Evolutionary conservation across 495 filamentous ascomycete species (phyloP), one percentile per base, ranked within the genome.

Genomic region (Aspergillus kassunensis): DNA sequence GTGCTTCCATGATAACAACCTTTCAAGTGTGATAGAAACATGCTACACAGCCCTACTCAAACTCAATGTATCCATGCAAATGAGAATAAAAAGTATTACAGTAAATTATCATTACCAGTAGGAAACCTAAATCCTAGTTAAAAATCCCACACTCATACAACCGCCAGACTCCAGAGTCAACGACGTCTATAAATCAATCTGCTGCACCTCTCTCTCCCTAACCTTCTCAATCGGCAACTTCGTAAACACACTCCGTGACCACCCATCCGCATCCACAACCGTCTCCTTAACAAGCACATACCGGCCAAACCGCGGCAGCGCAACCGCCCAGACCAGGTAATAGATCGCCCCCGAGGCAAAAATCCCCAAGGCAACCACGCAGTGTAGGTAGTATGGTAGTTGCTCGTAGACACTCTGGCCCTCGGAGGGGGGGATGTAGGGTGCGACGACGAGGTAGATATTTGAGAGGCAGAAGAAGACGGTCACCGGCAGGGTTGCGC

Each of bases 331-430:
- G 27, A 77, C 47, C 25, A 75, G 54, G 53, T 82, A 85, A 61
- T 85, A 86, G 4, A 81, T 37, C 2, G 52, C 80, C 44, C 81
- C 82, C 0, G 70, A 33, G 7, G 78, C 54, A 31, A 86, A 83
- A 63, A 82, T 70, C 4, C 60, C 80, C 23, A 85, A 63, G 0
- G 82, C 81, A 4, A 76, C 72, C 11, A 81, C 81, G 25, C 72
- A 77, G 57, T 86, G 83, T 12, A 84, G 79, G 24, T 79, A 84
- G 54, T 86, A 86, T 61, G 81, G 85, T 43, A 87, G 81, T 29
- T 75, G 75, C 2, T 86, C 72, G 48, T 81, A 78, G 4, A 83
- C 82, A 19, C 69, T 80, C n/a, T 76, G 69, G 3, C 78, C 83
- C 0, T 65, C 76, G 10, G 70, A 73, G 0, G 84, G 84, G 4